These are phyloP conservation scores for Pichia insulana DNA, from an alignment of 805 yeast species.

Conservation along the genomic window DNA sequence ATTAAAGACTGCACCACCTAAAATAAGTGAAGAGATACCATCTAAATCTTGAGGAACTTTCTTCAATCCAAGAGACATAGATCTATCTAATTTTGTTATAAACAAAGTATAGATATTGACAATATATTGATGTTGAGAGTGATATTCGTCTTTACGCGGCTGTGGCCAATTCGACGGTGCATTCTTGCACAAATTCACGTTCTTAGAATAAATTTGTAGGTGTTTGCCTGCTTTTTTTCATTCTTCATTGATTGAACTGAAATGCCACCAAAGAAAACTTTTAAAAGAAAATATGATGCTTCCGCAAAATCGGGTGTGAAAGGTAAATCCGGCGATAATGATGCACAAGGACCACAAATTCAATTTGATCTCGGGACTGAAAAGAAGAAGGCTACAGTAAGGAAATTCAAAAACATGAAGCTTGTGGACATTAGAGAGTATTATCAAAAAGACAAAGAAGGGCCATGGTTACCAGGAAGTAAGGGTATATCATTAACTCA, in stretches of 20 bases:
- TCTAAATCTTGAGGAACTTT: constrained; percentile 21
- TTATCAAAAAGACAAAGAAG: constrained; percentile 47
- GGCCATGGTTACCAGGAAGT: constrained; percentile 67
- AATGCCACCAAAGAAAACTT: constrained; percentile 9
- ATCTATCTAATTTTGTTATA: too few relatives aligned
- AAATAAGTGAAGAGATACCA: constrained; percentile 47
- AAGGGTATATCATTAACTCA: constrained; percentile 60
- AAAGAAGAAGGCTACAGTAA: constrained; percentile 64
- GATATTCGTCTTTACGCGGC: neutral
- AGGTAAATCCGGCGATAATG: neutral
- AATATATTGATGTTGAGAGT: too few relatives aligned
- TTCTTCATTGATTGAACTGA: neutral
- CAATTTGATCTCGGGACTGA: constrained; percentile 25
- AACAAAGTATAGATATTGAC: too few relatives aligned
- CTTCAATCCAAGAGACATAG: constrained; percentile 16
- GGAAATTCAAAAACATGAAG: constrained; percentile 56
- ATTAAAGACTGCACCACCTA: constrained; percentile 89
- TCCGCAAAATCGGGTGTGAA: neutral
- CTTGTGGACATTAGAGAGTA: constrained; percentile 81
- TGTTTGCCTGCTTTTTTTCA: too few relatives aligned
- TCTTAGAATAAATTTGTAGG: too few relatives aligned
- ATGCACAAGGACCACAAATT: constrained; percentile 8
- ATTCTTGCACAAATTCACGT: too few relatives aligned
- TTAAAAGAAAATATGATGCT: neutral
- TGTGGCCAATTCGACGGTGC: neutral